These are phyloP conservation scores for Podospora appendiculata DNA, from an alignment of 495 filamentous ascomycete genomes.

Conservation along the genomic window DNA sequence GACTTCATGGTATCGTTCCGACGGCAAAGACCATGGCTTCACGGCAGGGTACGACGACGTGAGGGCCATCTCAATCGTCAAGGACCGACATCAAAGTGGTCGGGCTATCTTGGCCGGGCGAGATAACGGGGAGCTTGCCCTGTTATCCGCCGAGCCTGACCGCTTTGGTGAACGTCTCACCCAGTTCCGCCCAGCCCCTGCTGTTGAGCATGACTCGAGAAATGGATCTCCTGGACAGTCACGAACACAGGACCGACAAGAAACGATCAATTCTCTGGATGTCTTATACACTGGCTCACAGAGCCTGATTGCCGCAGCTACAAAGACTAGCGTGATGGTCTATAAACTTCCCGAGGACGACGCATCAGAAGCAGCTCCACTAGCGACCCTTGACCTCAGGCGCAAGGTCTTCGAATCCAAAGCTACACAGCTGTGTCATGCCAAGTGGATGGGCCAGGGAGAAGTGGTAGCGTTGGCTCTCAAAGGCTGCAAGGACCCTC, in stretches of 20 bases:
- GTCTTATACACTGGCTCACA: slow-evolving; percentile 6
- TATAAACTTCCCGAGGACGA: slow-evolving; percentile 19
- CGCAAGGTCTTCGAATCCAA: background rate
- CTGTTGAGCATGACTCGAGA: background rate
- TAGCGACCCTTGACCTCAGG: slow-evolving; percentile 13
- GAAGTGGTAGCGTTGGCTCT: slow-evolving; percentile 29
- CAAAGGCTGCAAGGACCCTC: slow-evolving; percentile 23
- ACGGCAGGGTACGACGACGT: slow-evolving; percentile 32
- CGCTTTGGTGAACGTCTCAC: slow-evolving; percentile 25
- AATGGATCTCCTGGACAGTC: background rate
- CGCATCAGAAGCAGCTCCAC: slow-evolving; percentile 3
- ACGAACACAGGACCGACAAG: slow-evolving; percentile 2
- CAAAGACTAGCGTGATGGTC: slow-evolving; percentile 21
- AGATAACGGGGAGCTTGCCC: slow-evolving; percentile 31
- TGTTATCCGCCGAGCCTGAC: slow-evolving; percentile 27
- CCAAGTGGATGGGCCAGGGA: slow-evolving; percentile 30
- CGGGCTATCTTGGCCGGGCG: slow-evolving; percentile 30
- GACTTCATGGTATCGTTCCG: slow-evolving; percentile 21
- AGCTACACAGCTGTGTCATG: slow-evolving; percentile 15
- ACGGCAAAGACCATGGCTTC: slow-evolving; percentile 21
- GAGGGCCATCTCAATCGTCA: slow-evolving; percentile 27
- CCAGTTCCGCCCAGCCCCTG: slow-evolving; percentile 12
- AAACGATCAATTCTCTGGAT: slow-evolving; percentile 30
- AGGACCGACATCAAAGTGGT: slow-evolving; percentile 8
- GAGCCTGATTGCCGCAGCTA: slow-evolving; percentile 15